Conservation (phyloP, 148 eudicot species). For the Chenopodium berlandieri region DNA sequence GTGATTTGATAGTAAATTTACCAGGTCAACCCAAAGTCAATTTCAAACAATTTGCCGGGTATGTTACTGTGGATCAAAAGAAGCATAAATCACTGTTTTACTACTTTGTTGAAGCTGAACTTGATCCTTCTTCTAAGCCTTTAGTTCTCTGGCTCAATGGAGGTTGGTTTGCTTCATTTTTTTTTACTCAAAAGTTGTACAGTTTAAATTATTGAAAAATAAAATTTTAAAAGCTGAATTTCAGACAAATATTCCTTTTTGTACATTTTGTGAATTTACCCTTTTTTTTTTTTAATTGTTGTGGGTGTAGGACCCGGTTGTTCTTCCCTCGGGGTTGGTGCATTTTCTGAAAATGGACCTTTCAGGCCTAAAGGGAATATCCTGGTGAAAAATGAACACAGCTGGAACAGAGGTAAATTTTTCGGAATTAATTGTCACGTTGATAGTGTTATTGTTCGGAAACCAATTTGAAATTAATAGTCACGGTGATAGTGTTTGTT, state of each 20-base stretch:
- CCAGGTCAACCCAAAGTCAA: conserved; percentile 84
- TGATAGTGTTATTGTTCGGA: too few species aligned
- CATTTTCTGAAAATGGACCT: conserved; percentile 99
- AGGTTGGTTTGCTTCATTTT: conserved; percentile 36
- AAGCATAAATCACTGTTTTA: conserved; percentile 70
- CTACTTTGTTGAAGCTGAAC: conserved; percentile 89
- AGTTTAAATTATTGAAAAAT: background rate
- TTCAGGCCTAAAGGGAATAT: conserved; percentile 82
- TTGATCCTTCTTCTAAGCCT: conserved; percentile 74
- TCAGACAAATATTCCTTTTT: conserved; percentile 31
- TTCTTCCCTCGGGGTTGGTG: conserved; percentile 98
- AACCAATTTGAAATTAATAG: too few species aligned
- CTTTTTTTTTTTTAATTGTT: conserved; percentile 5
- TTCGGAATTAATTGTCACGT: too few species aligned
- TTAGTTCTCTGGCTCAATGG: conserved; percentile 97
- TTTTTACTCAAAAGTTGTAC: background rate
- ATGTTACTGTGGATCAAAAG: conserved; percentile 70
- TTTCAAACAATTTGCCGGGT: conserved; percentile 82
- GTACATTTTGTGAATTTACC: conserved; percentile 3
- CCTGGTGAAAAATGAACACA: conserved; percentile 67
- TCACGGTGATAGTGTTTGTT: too few species aligned
- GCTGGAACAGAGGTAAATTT: conserved; percentile 86
- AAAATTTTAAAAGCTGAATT: conserved; percentile 18
- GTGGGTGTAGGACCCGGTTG: conserved; percentile 86
- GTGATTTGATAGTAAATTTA: conserved; percentile 50